Evolutionary conservation across 495 filamentous ascomycete species (phyloP), one percentile per base, ranked within the genome.

Genomic region (Hyaloscypha hepaticicola): DNA sequence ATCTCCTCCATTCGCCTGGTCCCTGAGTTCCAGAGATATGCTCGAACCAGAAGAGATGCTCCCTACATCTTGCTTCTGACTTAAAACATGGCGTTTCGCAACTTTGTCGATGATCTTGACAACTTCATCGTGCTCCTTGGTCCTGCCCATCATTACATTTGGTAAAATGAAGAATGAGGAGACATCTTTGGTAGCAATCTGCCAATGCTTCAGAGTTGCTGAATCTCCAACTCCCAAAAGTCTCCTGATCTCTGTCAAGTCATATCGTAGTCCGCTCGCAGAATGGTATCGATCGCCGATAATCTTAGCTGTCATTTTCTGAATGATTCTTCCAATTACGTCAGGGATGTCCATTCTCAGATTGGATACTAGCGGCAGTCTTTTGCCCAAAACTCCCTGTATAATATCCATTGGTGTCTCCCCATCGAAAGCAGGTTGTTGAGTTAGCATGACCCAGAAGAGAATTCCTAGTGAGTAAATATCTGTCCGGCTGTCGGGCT

Each of bases 121-220:
- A 12, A 96, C 83, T 61, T 80, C 82, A 22, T 85, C 76, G 51
- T 85, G 86, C 70, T 96, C 92, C 65, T 85, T 77, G 58, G 86
- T 81, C 62, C 92, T 84, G 21, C 93, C 92, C 62, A 95, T 87
- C 84, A 92, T 91, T n/a, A 77, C 75, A 1, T 83, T 83, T 3
- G 92, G 92, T 14, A 96, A 82, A 58, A 88, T 88, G 73, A 96
- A 97, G 69, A 92, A 93, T 2, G 90, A 93, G 1, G 91, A 94
- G 0, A 95, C 82, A 72, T 96, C 92, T 53, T 85, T 88, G 22
- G 86, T 83, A 45, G 83, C 92, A 64, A 93, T 85, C 59, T 84
- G 76, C 73, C 90, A 96, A 26, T 87, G 80, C 63, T 82, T 83
- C 58, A 96, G 76, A 0, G 83, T 83, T 59, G 83, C 81, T 52